Percentiles rank a stretch among this genome's conserved stretches.
Conservation (phyloP, 805 yeast genomes). For the Saccharomycopsis sp. region DNA sequence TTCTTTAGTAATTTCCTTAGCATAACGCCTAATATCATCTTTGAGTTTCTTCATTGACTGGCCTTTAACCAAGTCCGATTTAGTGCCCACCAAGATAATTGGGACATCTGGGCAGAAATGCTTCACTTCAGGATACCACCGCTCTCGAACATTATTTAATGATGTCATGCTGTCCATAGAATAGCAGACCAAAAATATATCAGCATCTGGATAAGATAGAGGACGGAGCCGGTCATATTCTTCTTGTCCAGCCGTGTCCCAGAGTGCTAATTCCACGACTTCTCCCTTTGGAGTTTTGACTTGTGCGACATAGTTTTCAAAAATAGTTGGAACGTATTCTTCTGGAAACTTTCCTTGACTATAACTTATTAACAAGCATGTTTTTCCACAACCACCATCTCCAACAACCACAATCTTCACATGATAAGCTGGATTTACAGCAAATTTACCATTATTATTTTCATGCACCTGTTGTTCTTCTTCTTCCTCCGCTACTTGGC, state of each 20-base stretch:
- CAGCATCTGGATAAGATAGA: conserved; percentile 71
- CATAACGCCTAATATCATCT: conserved; percentile 35
- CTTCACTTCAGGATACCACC: conserved; percentile 82
- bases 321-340: conserved; percentile 73
- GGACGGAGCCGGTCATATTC: conserved; percentile 79
- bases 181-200: conserved; percentile 69
- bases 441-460: neutral
- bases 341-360: conserved; percentile 66
- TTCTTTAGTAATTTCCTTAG: conserved; percentile 46
- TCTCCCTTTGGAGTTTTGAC: conserved; percentile 43
- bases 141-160: conserved; percentile 65
- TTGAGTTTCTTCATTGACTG: conserved; percentile 22
- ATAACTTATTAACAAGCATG: conserved; percentile 61
- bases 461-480: neutral
- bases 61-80: conserved; percentile 47
- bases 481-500: conserved; percentile 7
- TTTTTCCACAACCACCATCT: conserved; percentile 89
- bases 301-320: conserved; percentile 67
- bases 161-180: conserved; percentile 57
- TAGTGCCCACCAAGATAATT: conserved; percentile 73
- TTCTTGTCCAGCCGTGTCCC: conserved; percentile 93
- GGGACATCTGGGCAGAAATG: conserved; percentile 82
- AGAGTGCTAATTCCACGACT: conserved; percentile 60
- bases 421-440: conserved; percentile 29
- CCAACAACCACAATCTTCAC: conserved; percentile 76